Base-by-base conservation (phyloP, 2,329 filamentous ascomycete genomes). In the Epichloe bromicola region DNA sequence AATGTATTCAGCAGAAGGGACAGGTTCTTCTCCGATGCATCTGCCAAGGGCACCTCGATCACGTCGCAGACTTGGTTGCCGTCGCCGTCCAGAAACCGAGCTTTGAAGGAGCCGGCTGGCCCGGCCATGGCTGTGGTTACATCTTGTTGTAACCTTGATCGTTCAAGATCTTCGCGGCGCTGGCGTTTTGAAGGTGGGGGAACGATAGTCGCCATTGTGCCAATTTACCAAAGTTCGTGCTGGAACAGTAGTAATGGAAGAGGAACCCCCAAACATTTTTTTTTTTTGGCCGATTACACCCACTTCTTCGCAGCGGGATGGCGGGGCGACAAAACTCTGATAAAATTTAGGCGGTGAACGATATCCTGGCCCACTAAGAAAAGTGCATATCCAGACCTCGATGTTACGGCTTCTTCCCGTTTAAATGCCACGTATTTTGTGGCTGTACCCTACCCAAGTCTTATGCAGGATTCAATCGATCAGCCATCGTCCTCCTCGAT, bases 181-280 rank as follows among this genome's bases (percentile, higher is more conserved):
- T 95, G 89, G 55, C 89, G 81, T 69, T 96, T 97, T 49, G 84
- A 90, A 4, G 88, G 87, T 45, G 87, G 88, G 88, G 88, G 88
- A 5, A 84, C 66, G 46, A 90, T 70, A 5, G 88, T 95, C 59
- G 88, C 80, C 88, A 95, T 95, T 44, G 47, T 56, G 48, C 30
- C 40, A 44, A 34, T 15, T 36, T 39, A 33, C 17, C n/a, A 7
- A 17, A 19, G 38, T 42, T 33, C 7, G 19, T 23, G 30, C 19
- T 36, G 37, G 3, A 33, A 17, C 37, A 30, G 33, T 20, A 15
- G 12, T 41, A 36, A 23, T 23, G 20, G 19, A 3, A 38, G 23
- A 34, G 17, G 19, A 42, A 43, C 14, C 20, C 33, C 12, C 4
- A 38, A 37, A 4, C n/a, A 37, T 23, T 39, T 45, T 34, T 14